These are phyloP conservation scores for Pulveroboletus sp. DNA, from an alignment of 768 basidiomycete genomes.

Conservation along the genomic window DNA sequence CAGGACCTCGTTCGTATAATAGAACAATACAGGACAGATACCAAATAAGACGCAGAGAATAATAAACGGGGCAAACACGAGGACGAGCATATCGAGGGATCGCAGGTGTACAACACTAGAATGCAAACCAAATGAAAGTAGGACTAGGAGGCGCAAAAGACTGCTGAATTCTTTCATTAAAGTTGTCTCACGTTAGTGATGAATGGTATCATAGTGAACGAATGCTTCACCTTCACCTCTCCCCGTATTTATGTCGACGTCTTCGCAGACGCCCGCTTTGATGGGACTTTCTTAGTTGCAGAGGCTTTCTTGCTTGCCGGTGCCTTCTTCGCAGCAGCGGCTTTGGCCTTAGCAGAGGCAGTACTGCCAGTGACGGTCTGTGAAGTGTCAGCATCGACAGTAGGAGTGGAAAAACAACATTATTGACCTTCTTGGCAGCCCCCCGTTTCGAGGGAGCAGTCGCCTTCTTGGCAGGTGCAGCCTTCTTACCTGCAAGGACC, in stretches of 20 bases:
- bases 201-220: neutral
- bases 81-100: conserved; percentile 28
- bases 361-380: conserved; percentile 53
- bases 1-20: conserved; percentile 11
- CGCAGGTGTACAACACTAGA: conserved; percentile 26
- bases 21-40: conserved; percentile 28
- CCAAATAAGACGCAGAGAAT: conserved; percentile 25
- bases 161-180: neutral
- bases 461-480: conserved; percentile 38
- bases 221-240: conserved; percentile 4
- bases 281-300: conserved; percentile 20
- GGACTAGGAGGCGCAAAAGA: conserved; percentile 2
- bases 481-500: conserved; percentile 31
- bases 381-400: conserved; percentile 1
- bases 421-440: conserved; percentile 58
- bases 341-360: conserved; percentile 34
- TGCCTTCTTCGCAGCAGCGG: conserved; percentile 33
- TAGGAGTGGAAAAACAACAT: neutral
- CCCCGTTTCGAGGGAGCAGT: conserved; percentile 44
- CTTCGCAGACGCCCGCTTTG: conserved; percentile 18
- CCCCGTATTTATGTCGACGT: conserved; percentile 13
- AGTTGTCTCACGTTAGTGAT: neutral
- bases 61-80: conserved; percentile 20
- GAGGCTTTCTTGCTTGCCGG: conserved; percentile 27
- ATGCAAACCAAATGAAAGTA: conserved; percentile 9